Percentiles rank a stretch among this genome's conserved stretches.
Evolutionary conservation across 2,329 filamentous ascomycete species (phyloP).

Genomic region (Alternaria incomplexa): DNA sequence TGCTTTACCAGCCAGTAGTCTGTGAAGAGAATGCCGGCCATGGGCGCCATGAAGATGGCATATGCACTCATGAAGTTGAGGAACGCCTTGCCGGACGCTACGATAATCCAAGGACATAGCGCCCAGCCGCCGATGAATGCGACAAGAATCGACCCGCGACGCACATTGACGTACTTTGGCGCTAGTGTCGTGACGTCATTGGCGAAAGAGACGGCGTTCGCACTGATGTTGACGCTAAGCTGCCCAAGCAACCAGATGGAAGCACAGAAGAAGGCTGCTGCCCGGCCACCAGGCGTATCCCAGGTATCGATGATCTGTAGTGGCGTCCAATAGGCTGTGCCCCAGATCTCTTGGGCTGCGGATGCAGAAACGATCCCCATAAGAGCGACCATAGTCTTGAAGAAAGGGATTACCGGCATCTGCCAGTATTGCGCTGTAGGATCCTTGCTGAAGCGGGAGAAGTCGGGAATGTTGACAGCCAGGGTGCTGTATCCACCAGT

Average conservation of each 20-base stretch:
- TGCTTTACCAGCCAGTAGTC: conserved; percentile 33
- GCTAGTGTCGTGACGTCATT: conserved; percentile 25
- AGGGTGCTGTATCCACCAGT: conserved; percentile 19
- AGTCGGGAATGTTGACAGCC: conserved; percentile 20
- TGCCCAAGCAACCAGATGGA: conserved; percentile 12
- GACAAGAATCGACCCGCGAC: conserved; percentile 22
- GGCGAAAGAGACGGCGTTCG: conserved; percentile 29
- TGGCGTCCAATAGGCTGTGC: conserved; percentile 25
- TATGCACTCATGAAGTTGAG: conserved; percentile 33
- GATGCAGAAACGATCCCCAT: conserved; percentile 28
- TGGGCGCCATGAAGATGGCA: conserved; percentile 33
- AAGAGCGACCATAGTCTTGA: conserved; percentile 20
- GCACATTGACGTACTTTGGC: conserved; percentile 30
- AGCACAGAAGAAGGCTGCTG: conserved; percentile 25
- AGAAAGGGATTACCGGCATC: conserved; percentile 15
- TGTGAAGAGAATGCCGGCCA: conserved; percentile 18
- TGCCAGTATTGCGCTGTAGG: conserved; percentile 18
- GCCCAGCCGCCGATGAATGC: conserved; percentile 23
- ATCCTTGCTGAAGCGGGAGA: conserved; percentile 24
- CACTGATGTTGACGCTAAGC: conserved; percentile 29
- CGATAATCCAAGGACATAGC: conserved; percentile 31
- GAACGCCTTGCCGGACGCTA: conserved; percentile 20
- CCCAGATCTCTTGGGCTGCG: conserved; percentile 18
- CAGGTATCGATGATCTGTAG: conserved; percentile 26
- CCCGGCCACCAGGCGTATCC: conserved; percentile 16